Evolutionary conservation across 2,329 filamentous ascomycete genomes (phyloP), one percentile per base, ranked within the genome.

Genomic region (Colletotrichum trifolii): DNA sequence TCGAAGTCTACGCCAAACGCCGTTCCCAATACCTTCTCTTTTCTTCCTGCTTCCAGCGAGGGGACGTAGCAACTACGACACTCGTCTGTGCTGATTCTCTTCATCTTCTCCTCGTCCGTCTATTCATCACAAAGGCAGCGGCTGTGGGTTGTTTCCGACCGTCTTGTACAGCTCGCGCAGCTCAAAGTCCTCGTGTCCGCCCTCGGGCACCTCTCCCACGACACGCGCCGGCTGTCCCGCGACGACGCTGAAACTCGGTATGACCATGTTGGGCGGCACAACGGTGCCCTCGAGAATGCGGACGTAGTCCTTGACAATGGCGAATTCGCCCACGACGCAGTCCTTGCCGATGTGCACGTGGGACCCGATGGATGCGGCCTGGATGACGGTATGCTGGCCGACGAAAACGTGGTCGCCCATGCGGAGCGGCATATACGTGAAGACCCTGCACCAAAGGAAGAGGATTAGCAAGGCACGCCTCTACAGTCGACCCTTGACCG

Each of bases 331-430:
- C 54, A 99, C 84, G 1, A 91, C 90, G 68, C 89, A 92, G 55
- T 89, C 87, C 60, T 85, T 85, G 25, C 94, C 94, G 67, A 99
- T 92, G 74, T 93, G 88, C 13, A 98, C 94, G 78, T 97, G 93
- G 70, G 86, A 93, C 2, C 92, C 92, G 58, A 99, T 88, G 40
- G 88, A 87, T 7, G 94, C 93, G 1, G 95, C 93, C 75, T 96
- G 93, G 42, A 99, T 86, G 43, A 95, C 87, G 42, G 89, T 89
- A 39, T 83, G 82, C 72, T 87, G 85, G 64, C 93, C 94, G 54
- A 99, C 86, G 78, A 95, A 97, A 68, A 97, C 94, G 79, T 98
- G 95, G 76, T 97, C 94, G 49, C 94, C 94, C 69, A 99, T 91
- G 67, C 96, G 93, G 71, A 98, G 89, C 8, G 94, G 94, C 77